Percentiles rank a stretch among this genome's conserved stretches.
Evolutionary conservation across 768 basidiomycete species (phyloP).

Genomic region (Heimioporus sp.): DNA sequence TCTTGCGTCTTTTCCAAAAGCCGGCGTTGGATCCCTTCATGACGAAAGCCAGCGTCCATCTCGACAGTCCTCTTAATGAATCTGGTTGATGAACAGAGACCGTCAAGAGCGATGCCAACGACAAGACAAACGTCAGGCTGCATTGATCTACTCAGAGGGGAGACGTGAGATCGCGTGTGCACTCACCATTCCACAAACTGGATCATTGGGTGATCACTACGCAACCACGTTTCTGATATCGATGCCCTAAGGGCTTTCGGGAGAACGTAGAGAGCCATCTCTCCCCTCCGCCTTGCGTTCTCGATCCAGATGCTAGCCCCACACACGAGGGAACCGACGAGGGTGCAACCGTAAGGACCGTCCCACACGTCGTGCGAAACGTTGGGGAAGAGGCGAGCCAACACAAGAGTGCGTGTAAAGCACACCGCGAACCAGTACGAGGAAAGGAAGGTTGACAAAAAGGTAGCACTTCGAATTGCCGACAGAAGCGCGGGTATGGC

Average conservation of each 20-base stretch:
- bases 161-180: neutral
- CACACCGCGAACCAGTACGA: constrained; percentile 73
- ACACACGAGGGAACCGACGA: constrained; percentile 67
- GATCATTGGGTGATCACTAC: constrained; percentile 39
- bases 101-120: constrained; percentile 65
- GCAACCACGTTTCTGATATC: constrained; percentile 55
- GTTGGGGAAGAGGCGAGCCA: constrained; percentile 61
- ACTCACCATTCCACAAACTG: constrained; percentile 55
- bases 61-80: constrained; percentile 67
- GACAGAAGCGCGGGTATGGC: constrained; percentile 43
- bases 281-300: constrained; percentile 65
- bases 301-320: constrained; percentile 81
- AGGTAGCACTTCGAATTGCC: constrained; percentile 63
- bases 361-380: constrained; percentile 82
- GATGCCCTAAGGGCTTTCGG: constrained; percentile 66
- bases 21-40: constrained; percentile 57
- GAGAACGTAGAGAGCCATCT: constrained; percentile 78
- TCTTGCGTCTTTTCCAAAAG: constrained; percentile 45
- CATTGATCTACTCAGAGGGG: constrained; percentile 10
- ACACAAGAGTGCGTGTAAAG: constrained; percentile 59
- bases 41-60: constrained; percentile 69
- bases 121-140: constrained; percentile 60
- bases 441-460: constrained; percentile 70
- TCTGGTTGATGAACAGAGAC: constrained; percentile 60
- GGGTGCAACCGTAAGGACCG: constrained; percentile 65